These are phyloP conservation scores for Chaetoscypha palmicola DNA, from an alignment of 2,329 filamentous ascomycete genomes.

Conservation along the genomic window DNA sequence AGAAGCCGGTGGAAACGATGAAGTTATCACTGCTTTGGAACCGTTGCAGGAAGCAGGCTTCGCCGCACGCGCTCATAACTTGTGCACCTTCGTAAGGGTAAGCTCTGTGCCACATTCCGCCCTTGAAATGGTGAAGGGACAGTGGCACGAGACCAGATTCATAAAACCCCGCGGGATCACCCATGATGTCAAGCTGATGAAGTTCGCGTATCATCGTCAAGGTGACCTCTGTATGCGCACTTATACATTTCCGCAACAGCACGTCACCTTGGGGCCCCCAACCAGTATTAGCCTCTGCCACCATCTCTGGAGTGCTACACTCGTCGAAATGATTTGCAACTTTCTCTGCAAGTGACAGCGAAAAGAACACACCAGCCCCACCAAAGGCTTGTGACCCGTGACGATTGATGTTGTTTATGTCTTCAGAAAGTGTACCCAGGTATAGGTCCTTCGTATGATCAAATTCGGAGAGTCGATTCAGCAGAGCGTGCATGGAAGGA, in stretches of 20 bases:
- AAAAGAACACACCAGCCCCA: conserved; percentile 30
- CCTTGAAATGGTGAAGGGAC: conserved; percentile 32
- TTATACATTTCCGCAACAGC: conserved; percentile 28
- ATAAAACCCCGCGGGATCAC: conserved; percentile 29
- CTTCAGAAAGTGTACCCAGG: conserved; percentile 30
- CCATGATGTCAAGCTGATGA: conserved; percentile 28
- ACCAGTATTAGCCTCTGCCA: conserved; percentile 48
- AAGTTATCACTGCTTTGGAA: conserved; percentile 28
- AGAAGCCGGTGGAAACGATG: conserved; percentile 28
- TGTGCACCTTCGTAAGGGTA: conserved; percentile 23
- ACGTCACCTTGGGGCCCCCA: conserved; percentile 43
- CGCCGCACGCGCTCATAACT: conserved; percentile 27
- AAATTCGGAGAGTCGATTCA: conserved; percentile 20
- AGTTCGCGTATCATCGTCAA: conserved; percentile 27
- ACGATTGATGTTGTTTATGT: conserved; percentile 27
- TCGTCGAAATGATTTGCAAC: conserved; percentile 39
- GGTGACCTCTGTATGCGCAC: conserved; percentile 28
- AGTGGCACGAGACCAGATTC: conserved; percentile 26
- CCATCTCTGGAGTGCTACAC: conserved; percentile 44
- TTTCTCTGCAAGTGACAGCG: conserved; percentile 37
- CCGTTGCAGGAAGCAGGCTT: conserved; percentile 29
- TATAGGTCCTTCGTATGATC: conserved; percentile 25
- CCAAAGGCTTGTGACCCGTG: conserved; percentile 31
- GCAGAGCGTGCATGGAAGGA: conserved; percentile 28
- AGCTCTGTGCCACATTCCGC: conserved; percentile 46